phyloP scores from a whole-genome alignment of 768 basidiomycete species.

The Hygrophoropsis aurantiaca region DNA sequence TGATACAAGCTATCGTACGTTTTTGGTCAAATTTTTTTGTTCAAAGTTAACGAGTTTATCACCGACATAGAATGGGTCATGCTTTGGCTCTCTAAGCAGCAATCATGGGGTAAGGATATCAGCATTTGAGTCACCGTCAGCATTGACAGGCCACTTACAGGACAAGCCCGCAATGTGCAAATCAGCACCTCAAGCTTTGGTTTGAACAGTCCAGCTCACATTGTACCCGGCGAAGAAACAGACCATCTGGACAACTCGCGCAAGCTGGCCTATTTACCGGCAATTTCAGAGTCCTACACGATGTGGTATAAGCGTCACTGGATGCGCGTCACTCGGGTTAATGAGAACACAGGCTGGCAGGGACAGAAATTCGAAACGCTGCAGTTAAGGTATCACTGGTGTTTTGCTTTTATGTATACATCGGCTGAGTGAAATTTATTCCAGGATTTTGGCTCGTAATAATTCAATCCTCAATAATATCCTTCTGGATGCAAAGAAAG shows the following conservation, averaged over 20 bases:
- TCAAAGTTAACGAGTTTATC: background rate
- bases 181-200: conserved; percentile 46
- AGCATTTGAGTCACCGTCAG: background rate
- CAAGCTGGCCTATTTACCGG: conserved; percentile 35
- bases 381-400: conserved; percentile 15
- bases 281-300: conserved; percentile 30
- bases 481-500: conserved; percentile 52
- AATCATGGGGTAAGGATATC: conserved; percentile 52
- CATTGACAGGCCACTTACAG: conserved; percentile 9
- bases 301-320: conserved; percentile 35
- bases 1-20: conserved; percentile 57
- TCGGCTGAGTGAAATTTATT: background rate
- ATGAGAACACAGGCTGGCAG: conserved; percentile 16
- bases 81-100: conserved; percentile 63
- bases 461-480: conserved; percentile 49
- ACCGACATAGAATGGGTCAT: conserved; percentile 61
- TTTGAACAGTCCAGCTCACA: conserved; percentile 30
- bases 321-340: conserved; percentile 24
- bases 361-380: conserved; percentile 17
- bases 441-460: conserved; percentile 50
- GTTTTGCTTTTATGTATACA: background rate
- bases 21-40: background rate
- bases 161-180: conserved; percentile 48
- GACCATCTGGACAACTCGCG: conserved; percentile 22
- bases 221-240: conserved; percentile 19